These are phyloP conservation scores for Lippia alba DNA, from an alignment of 305 asterid species.

Conservation along the genomic window DNA sequence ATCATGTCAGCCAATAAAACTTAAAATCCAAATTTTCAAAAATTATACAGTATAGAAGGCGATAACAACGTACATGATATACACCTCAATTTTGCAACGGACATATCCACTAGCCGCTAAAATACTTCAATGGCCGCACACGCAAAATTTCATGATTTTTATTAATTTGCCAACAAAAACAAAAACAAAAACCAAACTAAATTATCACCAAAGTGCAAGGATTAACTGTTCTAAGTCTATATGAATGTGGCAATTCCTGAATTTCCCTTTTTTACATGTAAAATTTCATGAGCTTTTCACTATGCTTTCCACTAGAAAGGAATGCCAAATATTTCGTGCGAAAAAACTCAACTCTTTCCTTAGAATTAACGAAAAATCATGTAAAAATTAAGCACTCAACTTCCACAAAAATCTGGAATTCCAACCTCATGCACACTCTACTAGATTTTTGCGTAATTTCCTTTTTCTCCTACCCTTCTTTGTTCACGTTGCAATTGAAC, in stretches of 20 bases:
- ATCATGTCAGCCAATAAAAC: neutral
- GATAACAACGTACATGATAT: conserved; percentile 8
- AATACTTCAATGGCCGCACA: neutral
- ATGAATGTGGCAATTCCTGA: neutral
- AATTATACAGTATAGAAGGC: neutral
- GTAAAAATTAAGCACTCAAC: neutral
- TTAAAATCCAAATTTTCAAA: neutral
- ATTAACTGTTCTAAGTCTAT: neutral
- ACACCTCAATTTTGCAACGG: conserved; percentile 9
- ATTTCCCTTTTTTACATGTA: neutral
- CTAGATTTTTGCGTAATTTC: conserved; percentile 14
- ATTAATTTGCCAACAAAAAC: neutral
- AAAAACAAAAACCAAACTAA: neutral
- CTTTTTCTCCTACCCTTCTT: conserved; percentile 2
- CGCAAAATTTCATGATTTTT: neutral
- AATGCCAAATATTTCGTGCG: neutral
- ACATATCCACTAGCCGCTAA: conserved; percentile 19
- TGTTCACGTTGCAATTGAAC: neutral
- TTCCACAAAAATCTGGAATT: neutral
- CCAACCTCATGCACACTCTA: conserved; percentile 10
- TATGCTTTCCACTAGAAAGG: conserved; percentile 4
- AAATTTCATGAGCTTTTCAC: neutral
- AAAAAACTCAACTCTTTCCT: conserved; percentile 8
- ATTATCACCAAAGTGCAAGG: neutral
- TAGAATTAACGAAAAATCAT: conserved; percentile 6